These are phyloP conservation scores for Parietichytrium sp. DNA, from an alignment of 108 stramenopile genomes.

Conservation along the genomic window DNA sequence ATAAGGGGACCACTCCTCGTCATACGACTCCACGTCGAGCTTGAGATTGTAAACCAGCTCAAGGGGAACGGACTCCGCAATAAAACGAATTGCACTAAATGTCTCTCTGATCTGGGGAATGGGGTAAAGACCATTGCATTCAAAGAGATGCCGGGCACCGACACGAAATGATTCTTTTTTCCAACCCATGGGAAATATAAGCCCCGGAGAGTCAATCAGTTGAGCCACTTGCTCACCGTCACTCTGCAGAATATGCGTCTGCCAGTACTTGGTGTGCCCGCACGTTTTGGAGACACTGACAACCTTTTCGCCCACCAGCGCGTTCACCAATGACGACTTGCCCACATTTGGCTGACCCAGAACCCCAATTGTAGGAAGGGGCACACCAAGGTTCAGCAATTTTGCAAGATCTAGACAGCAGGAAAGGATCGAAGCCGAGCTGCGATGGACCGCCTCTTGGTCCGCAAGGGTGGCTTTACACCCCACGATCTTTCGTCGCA, in stretches of 20 bases:
- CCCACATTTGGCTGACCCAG: slow-evolving; percentile 96
- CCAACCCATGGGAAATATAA: slow-evolving; percentile 96
- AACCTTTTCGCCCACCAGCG: slow-evolving; percentile 73
- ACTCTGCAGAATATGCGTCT: slow-evolving; percentile 60
- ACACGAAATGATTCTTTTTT: background rate
- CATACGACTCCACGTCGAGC: background rate
- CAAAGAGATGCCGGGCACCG: slow-evolving; percentile 25
- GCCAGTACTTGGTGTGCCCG: slow-evolving; percentile 99
- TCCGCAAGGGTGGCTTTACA: slow-evolving; percentile 3
- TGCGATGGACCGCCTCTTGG: background rate
- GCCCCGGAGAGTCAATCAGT: slow-evolving; percentile 96
- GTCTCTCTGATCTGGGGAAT: slow-evolving; percentile 94
- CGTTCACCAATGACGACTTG: slow-evolving; percentile 94
- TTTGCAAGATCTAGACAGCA: too few species aligned
- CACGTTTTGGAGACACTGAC: slow-evolving; percentile 94
- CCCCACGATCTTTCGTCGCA: background rate
- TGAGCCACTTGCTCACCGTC: slow-evolving; percentile 66
- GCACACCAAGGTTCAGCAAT: too few species aligned
- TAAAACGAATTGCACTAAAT: slow-evolving; percentile 79
- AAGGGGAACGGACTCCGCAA: slow-evolving; percentile 86
- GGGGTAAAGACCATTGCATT: slow-evolving; percentile 89
- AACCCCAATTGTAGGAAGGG: slow-evolving; percentile 73
- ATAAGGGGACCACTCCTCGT: slow-evolving; percentile 16
- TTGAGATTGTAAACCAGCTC: slow-evolving; percentile 47
- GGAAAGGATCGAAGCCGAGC: background rate